Conservation (phyloP, 2,329 filamentous ascomycete species). For the Cryphonectria radicalis region DNA sequence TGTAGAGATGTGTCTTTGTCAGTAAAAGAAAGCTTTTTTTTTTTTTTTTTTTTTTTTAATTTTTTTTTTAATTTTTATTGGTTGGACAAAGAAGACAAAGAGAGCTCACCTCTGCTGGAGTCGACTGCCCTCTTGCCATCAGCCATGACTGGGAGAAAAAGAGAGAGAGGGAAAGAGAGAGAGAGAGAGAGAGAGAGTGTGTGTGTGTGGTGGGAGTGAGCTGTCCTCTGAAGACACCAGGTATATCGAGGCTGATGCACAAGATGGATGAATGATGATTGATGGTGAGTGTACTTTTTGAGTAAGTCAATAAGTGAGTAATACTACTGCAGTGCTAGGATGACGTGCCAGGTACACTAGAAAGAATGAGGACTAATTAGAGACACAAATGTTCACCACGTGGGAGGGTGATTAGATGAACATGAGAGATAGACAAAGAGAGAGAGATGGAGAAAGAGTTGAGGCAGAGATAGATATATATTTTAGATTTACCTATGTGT, state of each 20-base stretch:
- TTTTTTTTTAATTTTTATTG: not conserved
- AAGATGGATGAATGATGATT: not conserved
- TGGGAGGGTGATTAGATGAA: not conserved
- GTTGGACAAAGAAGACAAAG: constrained; percentile 55
- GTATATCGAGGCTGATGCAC: not conserved
- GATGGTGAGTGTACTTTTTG: not conserved
- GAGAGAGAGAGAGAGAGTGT: not conserved
- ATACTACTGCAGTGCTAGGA: not conserved
- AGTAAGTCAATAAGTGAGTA: not conserved
- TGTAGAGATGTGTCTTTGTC: constrained; percentile 39
- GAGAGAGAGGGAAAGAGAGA: not conserved
- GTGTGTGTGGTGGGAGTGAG: not conserved
- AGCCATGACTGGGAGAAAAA: constrained; percentile 33
- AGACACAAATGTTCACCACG: not conserved
- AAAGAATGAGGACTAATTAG: not conserved
- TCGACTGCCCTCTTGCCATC: constrained; percentile 40
- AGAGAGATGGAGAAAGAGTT: not conserved
- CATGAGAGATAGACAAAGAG: not conserved
- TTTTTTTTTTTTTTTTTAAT: not conserved
- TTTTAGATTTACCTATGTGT: not conserved
- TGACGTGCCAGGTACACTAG: not conserved
- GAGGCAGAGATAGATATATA: not conserved
- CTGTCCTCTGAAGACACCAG: too few relatives aligned
- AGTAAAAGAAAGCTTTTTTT: not conserved
- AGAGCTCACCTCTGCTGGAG: constrained; percentile 37